Percentiles rank a stretch among this genome's conserved stretches.
phyloP scores from a whole-genome alignment of 768 basidiomycete genomes.

The Auriscalpium vulgare region DNA sequence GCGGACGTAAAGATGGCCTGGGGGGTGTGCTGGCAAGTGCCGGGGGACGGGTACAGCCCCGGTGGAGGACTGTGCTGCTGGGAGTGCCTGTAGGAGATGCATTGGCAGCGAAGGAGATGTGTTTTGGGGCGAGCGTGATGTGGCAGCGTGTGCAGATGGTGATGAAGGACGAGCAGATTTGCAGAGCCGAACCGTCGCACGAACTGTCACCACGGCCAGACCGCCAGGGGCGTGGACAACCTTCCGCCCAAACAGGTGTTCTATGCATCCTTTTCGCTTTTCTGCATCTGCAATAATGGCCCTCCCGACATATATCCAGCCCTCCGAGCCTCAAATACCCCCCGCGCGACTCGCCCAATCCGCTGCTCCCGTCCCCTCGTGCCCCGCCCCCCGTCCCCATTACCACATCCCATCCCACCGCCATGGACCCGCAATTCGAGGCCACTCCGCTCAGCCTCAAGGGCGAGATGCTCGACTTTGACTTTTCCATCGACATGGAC shows the following conservation, averaged over 20 bases:
- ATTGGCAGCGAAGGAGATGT: not conserved
- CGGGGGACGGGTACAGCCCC: not conserved
- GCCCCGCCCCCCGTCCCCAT: constrained; percentile 2
- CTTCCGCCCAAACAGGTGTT: not conserved
- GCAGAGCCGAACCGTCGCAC: constrained; percentile 1
- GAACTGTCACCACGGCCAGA: not conserved
- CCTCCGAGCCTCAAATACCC: no score
- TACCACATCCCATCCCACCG: not conserved
- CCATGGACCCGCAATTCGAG: constrained; percentile 22
- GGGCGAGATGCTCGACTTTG: constrained; percentile 24
- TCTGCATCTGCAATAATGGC: no score
- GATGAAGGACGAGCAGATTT: not conserved
- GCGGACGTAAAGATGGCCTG: not conserved
- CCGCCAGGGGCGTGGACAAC: not conserved
- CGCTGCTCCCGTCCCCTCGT: constrained; percentile 2
- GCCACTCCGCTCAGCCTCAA: constrained; percentile 30
- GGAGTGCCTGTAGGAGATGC: not conserved
- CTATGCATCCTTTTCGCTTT: not conserved
- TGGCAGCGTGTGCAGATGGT: not conserved
- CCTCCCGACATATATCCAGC: no score
- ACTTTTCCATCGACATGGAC: constrained; percentile 59
- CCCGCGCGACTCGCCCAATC: constrained; percentile 1
- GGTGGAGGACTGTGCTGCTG: not conserved
- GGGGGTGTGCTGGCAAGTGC: not conserved
- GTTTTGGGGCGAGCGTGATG: not conserved